These are phyloP conservation scores for Trichoderma cornu-damae DNA, from an alignment of 2,329 filamentous ascomycete genomes.

Conservation along the genomic window DNA sequence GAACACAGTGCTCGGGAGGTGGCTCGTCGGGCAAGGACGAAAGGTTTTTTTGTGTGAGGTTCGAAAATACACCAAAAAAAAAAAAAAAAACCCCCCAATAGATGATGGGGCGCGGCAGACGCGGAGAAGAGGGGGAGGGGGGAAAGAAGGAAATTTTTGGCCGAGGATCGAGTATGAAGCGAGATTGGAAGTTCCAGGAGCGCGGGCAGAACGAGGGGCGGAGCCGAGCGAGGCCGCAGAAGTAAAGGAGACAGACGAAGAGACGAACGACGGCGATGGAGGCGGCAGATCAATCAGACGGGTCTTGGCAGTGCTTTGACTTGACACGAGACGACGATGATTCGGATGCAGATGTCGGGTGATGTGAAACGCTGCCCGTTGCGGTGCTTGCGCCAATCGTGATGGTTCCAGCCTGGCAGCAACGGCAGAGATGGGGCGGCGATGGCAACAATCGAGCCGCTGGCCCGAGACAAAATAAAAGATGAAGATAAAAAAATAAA, in stretches of 20 bases:
- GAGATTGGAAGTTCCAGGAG: background rate
- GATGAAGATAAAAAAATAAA: no score
- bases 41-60: background rate
- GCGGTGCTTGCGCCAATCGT: background rate
- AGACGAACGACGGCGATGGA: constrained; percentile 5
- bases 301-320: background rate
- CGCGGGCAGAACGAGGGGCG: background rate
- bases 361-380: background rate
- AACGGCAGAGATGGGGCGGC: background rate
- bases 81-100: no score
- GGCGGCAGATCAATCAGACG: background rate
- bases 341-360: background rate
- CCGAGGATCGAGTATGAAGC: background rate
- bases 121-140: background rate
- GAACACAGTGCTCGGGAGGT: constrained; percentile 1
- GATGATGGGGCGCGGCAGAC: background rate
- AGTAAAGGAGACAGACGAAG: background rate
- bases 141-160: no score
- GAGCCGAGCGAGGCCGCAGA: background rate
- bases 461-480: no score
- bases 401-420: background rate
- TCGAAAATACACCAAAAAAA: no score
- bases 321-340: background rate
- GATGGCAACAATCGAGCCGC: constrained; percentile 7
- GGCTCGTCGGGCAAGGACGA: background rate